Evolutionary conservation across 2,329 filamentous ascomycete genomes (phyloP), one percentile per base, ranked within the genome.

Genomic region (Purpureocillium takamizusanense): DNA sequence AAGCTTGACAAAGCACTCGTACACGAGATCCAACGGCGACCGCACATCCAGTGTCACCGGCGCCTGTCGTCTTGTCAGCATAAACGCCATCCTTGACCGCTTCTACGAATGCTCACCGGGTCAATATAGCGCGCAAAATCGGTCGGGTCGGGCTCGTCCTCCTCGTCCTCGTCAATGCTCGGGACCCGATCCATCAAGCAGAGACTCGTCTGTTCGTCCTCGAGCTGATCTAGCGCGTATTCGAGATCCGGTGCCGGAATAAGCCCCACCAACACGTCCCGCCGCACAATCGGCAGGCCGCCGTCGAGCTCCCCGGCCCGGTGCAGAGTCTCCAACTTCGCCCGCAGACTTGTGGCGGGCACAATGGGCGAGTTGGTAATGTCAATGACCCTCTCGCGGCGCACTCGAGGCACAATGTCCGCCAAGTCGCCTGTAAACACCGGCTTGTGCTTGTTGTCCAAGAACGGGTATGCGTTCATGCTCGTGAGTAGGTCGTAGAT

Each of bases 391-490:
- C 88, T 76, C 54, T 88, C 80, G 36, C 74, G 76, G 12, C 86
- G 81, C 4, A 85, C 67, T 5, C 81, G 80, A 2, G 85, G 79
- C 0, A 90, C 82, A 40, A 98, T 92, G 45, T 95, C 90, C 12
- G 81, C 84, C 1, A 98, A 72, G 39, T 94, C 84, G 1, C 84
- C 82, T 1, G 89, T 94, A 58, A 95, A 95, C 14, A 94, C 72
- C 1, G 90, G 89, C 49, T 94, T 88, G 44, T 89, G 78, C 59
- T 95, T 97, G 63, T 94, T 94, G 62, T 95, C 88, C n/a, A 98
- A 74, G 65, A 94, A 95, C 0, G 92, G 92, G 48, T 97, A 98
- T 3, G 86, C 84, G 60, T 98, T 97, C 83, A 98, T 90, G 56
- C 92, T 88, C 0, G 89, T 97, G 14, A 97, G 70, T 10, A 97